phyloP scores from a whole-genome alignment of 2,329 filamentous ascomycete genomes.

The Nemania abortiva region DNA sequence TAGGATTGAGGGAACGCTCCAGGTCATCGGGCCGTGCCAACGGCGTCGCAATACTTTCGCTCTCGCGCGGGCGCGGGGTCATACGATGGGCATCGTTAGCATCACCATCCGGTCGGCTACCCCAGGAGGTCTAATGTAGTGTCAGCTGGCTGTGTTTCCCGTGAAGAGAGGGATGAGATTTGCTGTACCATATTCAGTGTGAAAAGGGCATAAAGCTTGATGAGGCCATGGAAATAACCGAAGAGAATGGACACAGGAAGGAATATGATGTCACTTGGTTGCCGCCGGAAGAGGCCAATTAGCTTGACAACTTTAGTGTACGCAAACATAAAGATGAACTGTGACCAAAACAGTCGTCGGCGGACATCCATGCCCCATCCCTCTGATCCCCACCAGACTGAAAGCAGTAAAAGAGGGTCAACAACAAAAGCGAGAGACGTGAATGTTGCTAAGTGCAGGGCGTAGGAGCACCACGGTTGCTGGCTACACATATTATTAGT shows the following conservation, averaged over 20 bases:
- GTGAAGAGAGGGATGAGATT: not conserved
- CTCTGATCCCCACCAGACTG: slow-evolving; percentile 76
- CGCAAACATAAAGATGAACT: slow-evolving; percentile 79
- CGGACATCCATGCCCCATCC: slow-evolving; percentile 68
- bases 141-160: slow-evolving; percentile 38
- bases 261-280: slow-evolving; percentile 83
- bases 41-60: slow-evolving; percentile 54
- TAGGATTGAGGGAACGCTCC: slow-evolving; percentile 41
- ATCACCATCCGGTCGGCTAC: slow-evolving; percentile 91
- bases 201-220: slow-evolving; percentile 89
- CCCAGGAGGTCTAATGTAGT: slow-evolving; percentile 86
- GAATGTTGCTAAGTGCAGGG: slow-evolving; percentile 91
- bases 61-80: slow-evolving; percentile 59
- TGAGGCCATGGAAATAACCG: slow-evolving; percentile 91
- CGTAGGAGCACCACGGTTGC: slow-evolving; percentile 94
- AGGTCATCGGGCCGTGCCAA: slow-evolving; percentile 50
- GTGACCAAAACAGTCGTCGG: slow-evolving; percentile 67
- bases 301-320: slow-evolving; percentile 94
- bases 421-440: slow-evolving; percentile 86
- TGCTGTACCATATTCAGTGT: slow-evolving; percentile 83
- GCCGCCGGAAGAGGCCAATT: slow-evolving; percentile 84
- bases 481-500: slow-evolving; percentile 66
- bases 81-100: slow-evolving; percentile 81
- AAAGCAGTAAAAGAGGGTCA: slow-evolving; percentile 78
- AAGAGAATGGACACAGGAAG: slow-evolving; percentile 89